Percentiles rank a stretch among this genome's conserved stretches.
Evolutionary conservation across 1,284 basidiomycete genomes (phyloP).

Genomic region (Anthracocystis panici-leucophaei): DNA sequence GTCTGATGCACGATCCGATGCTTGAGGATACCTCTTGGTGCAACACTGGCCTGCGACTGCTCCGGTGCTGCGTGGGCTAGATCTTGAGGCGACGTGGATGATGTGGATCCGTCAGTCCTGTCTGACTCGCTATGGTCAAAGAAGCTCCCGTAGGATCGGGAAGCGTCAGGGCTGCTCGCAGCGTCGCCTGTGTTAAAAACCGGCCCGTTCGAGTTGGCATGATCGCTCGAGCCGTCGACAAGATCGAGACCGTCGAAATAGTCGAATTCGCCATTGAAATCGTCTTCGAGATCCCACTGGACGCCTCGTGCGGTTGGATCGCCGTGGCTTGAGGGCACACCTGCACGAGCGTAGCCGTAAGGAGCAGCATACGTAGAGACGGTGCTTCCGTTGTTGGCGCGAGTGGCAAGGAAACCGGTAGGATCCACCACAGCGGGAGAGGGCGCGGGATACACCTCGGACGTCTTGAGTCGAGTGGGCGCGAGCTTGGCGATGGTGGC

Average conservation of each 20-base stretch:
- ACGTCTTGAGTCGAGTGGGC: slow-evolving; percentile 89
- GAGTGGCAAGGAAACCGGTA: slow-evolving; percentile 56
- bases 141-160: slow-evolving; percentile 50
- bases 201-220: slow-evolving; percentile 36
- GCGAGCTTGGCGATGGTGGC: slow-evolving; percentile 87
- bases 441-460: slow-evolving; percentile 70
- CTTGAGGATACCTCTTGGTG: slow-evolving; percentile 58
- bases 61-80: slow-evolving; percentile 46
- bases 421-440: slow-evolving; percentile 77
- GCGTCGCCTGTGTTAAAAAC: slow-evolving; percentile 58
- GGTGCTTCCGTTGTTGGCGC: slow-evolving; percentile 42
- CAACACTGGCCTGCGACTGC: slow-evolving; percentile 48
- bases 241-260: slow-evolving; percentile 77
- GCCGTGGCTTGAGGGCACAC: slow-evolving; percentile 27
- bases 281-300: slow-evolving; percentile 70
- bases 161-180: slow-evolving; percentile 54
- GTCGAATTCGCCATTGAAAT: slow-evolving; percentile 75
- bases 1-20: slow-evolving; percentile 45
- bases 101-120: slow-evolving; percentile 46
- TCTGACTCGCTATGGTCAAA: slow-evolving; percentile 58
- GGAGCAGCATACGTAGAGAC: slow-evolving; percentile 41
- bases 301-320: slow-evolving; percentile 50
- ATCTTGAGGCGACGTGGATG: slow-evolving; percentile 56
- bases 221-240: slow-evolving; percentile 34
- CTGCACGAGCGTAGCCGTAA: slow-evolving; percentile 49